phyloP scores from a whole-genome alignment of 371 early-diverging fungal species.

The Mortierella sp. region DNA sequence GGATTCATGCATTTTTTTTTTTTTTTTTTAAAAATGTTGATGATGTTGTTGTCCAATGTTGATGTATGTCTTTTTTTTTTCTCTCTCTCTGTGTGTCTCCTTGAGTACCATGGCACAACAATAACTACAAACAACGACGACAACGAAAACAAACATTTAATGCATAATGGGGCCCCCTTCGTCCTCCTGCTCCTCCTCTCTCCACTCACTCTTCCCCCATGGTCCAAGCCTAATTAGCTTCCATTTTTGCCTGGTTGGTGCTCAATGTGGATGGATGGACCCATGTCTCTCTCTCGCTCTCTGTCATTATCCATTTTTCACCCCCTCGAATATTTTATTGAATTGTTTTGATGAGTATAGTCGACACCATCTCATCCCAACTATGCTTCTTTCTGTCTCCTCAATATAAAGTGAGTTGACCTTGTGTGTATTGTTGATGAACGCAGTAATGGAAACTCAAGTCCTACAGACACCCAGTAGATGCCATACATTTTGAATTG shows the following conservation, averaged over 20 bases:
- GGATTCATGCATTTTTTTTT: neutral
- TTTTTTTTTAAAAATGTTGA: neutral
- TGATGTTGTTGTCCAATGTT: neutral
- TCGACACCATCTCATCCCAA: neutral
- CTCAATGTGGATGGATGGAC: conserved; percentile 6
- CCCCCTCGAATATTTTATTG: neutral
- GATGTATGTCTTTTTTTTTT: no score
- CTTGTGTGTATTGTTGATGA: neutral
- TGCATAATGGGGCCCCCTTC: neutral
- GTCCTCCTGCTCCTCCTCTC: neutral
- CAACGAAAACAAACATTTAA: neutral
- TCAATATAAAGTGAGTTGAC: neutral
- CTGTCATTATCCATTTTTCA: neutral
- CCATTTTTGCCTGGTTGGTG: neutral
- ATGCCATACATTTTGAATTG: neutral
- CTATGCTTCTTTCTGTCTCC: neutral
- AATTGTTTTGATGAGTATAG: neutral
- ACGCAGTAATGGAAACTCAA: neutral
- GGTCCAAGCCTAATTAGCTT: conserved; percentile 3
- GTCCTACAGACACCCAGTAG: neutral
- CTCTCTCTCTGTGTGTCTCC: neutral
- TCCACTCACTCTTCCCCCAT: neutral
- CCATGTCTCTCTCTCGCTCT: neutral
- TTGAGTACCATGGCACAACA: neutral
- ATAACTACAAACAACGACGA: neutral